phyloP scores from a whole-genome alignment of 2,329 filamentous ascomycete genomes.

The Chrysoporthe austroafricana region DNA sequence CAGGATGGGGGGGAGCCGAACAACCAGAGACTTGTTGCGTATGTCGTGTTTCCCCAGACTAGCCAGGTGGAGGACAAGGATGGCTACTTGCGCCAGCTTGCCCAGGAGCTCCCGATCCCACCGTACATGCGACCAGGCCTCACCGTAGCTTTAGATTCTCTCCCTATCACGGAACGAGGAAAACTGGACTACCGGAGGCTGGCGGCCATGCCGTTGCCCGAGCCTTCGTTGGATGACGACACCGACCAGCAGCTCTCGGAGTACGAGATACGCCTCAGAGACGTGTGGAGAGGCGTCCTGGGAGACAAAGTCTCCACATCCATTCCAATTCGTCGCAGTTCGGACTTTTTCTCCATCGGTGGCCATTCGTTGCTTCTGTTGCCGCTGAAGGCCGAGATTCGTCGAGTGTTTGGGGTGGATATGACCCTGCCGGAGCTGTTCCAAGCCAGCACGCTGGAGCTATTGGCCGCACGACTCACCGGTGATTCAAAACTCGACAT shows the following conservation, averaged over 20 bases:
- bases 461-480: slow-evolving; percentile 40
- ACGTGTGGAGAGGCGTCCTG: slow-evolving; percentile 32
- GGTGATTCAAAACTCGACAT: not conserved
- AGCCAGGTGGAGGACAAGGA: no score
- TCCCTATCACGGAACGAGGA: slow-evolving; percentile 37
- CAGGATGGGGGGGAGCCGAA: no score
- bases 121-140: slow-evolving; percentile 41
- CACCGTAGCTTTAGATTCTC: slow-evolving; percentile 32
- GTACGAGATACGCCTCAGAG: not conserved
- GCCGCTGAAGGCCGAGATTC: slow-evolving; percentile 42
- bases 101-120: slow-evolving; percentile 25
- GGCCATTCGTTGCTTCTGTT: slow-evolving; percentile 47
- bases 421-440: slow-evolving; percentile 44
- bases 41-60: no score
- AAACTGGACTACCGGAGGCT: slow-evolving; percentile 41
- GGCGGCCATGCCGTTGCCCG: slow-evolving; percentile 32
- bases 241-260: not conserved
- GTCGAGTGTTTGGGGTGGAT: slow-evolving; percentile 36
- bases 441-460: slow-evolving; percentile 39
- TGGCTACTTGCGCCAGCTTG: not conserved
- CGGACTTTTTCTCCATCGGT: slow-evolving; percentile 48
- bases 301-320: slow-evolving; percentile 19
- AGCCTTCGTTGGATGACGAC: not conserved
- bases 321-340: slow-evolving; percentile 24
- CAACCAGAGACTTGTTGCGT: no score